Evolutionary conservation across 192 early-diverging fungal species (phyloP), one percentile per base, ranked within the genome.

Genomic region (Podila verticillata): DNA sequence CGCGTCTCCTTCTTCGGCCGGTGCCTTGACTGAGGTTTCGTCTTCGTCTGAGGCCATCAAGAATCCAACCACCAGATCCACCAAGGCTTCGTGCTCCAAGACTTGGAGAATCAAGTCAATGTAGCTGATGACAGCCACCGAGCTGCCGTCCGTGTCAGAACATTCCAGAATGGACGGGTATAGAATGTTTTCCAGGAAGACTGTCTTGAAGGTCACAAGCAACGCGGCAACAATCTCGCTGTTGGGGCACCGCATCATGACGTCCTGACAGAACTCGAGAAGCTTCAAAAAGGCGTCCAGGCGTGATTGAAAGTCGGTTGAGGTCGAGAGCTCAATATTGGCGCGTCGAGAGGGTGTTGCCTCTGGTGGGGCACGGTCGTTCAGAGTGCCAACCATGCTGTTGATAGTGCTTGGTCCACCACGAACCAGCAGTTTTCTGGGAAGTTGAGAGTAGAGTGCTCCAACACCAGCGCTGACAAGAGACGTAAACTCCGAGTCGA

Each of bases 101-200:
- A 88, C 87, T 36, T 92, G 90, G 8, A 97, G 80, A 75, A 97
- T 95, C 60, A 93, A 75, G 65, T 95, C 91, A 57, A 99, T 87
- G 63, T 99, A 99, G 65, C 89, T 93, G 74, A 99, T 92, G 2
- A 94, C 91, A 3, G 96, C 92, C 0, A 96, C 93, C 20, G 95
- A 92, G 63, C 93, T 94, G 7, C 95, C 96, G 78, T 99, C 96
- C 26, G 91, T 93, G 81, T 99, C 97, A 0, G 95, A 96, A 78
- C 93, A 93, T 61, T 93, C 94, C 47, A 92, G 78, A 59, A 97
- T 86, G 44, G 93, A 93, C 24, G 96, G 93, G 64, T 95, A 93
- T 48, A 99, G 84, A 63, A 96, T 95, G 48, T 93, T 91, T 62
- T 93, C 93, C 49, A 99, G 83, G 81, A 97, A 95, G 34, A 92